Percentiles rank a stretch among this genome's conserved stretches.
Conservation (phyloP, 305 asterid genomes). For the Rubia occidens region DNA sequence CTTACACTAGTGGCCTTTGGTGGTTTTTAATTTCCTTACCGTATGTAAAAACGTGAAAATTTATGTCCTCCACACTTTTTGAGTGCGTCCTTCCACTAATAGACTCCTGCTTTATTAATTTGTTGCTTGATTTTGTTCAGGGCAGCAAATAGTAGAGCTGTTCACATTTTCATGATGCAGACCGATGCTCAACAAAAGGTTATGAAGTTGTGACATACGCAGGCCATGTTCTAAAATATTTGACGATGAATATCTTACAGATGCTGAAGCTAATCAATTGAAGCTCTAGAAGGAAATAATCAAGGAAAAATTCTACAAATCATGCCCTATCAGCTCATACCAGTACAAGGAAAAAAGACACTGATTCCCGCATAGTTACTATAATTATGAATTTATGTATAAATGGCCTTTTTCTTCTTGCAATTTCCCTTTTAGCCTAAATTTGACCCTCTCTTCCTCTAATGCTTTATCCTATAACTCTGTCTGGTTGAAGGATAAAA, state of each 20-base stretch:
- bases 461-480: background rate
- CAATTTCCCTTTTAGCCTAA: no score
- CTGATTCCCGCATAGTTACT: background rate
- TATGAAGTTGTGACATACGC: no score
- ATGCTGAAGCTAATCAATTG: background rate
- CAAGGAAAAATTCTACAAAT: background rate
- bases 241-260: background rate
- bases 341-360: background rate
- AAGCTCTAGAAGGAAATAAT: background rate
- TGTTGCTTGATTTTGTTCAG: no score
- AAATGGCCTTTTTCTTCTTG: background rate
- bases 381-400: background rate
- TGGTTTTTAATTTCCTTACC: no score
- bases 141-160: no score
- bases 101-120: no score
- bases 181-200: no score
- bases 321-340: background rate
- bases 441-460: background rate
- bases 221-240: background rate
- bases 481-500: background rate
- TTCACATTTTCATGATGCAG: no score
- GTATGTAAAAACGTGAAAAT: no score
- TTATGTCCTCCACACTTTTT: no score
- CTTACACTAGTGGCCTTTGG: no score
- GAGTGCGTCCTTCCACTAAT: no score